Base-by-base conservation (phyloP, 1,139 yeast genomes). In the Eremothecium gossypii region DNA sequence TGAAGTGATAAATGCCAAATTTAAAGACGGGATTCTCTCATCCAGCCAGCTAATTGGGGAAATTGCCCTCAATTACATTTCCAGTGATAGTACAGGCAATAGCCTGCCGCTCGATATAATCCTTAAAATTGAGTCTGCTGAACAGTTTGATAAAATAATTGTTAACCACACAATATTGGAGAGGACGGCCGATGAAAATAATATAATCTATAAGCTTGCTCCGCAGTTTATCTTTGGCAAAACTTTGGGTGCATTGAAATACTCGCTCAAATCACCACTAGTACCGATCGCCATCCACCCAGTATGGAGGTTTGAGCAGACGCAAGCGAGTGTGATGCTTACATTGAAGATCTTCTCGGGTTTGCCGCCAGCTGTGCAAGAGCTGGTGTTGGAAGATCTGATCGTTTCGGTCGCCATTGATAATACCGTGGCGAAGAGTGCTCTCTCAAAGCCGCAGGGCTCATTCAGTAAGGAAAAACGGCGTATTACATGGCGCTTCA, bases 371-470 rank as follows among this genome's bases (percentile, higher is more conserved):
- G 69, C 77, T 44, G 61, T 70, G 1, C 58, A 66, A 9, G 57
- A 57, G 33, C 52, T 80, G 17, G 62, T 66, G 1, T 66, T 85
- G 45, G 71, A 75, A 20, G 83, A 82, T 53, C 68, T 87, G 40
- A 71, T 77, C 28, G 77, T 89, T 8, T 76, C 84, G 9, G 94
- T 84, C 5, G 78, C 87, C 4, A 66, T 70, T 31, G 62, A 66
- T 7, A 70, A 69, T 40, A 70, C 75, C 5, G 55, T 59, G 10
- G 71, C 82, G 3, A 66, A 72, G 1, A 73, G 86, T 23, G 96
- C 96, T 1, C 78, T 87, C 47, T 83, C 95, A 9, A 84, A 83
- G 57, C 97, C 97, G 3, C 79, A 83, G 44, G 97, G 96, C 40
- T 76, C 93, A 1, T 86, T 86, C 68, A 85, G 81, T 63, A 80